Conservation (phyloP, 2,329 filamentous ascomycete species). For the Pyrenochaeta sp. region DNA sequence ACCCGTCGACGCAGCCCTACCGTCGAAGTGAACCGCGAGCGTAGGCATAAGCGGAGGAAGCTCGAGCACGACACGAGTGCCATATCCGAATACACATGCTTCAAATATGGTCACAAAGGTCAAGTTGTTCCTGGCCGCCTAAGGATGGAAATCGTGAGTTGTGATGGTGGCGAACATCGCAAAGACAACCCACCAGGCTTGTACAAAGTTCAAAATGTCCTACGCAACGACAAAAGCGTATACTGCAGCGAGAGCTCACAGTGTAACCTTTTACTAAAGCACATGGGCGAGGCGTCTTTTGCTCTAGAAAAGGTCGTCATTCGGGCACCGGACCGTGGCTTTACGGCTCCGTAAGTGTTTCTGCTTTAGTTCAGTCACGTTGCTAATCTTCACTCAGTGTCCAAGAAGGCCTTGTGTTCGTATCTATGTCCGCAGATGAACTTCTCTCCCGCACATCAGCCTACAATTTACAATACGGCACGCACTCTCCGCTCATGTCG, state of each 20-base stretch:
- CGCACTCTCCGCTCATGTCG: conserved; percentile 34
- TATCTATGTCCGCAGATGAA: conserved; percentile 84
- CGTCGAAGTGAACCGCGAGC: conserved; percentile 28
- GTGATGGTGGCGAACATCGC: conserved; percentile 78
- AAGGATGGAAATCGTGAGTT: conserved; percentile 87
- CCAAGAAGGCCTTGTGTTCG: conserved; percentile 90
- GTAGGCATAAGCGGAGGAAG: conserved; percentile 49
- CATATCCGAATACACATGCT: conserved; percentile 50
- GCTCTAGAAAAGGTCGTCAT: conserved; percentile 86
- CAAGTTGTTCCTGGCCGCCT: conserved; percentile 85
- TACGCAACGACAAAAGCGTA: conserved; percentile 81
- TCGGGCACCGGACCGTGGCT: conserved; percentile 81
- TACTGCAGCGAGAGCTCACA: conserved; percentile 90
- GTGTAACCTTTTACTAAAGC: conserved; percentile 86
- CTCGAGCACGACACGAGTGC: conserved; percentile 46
- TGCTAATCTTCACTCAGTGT: conserved; percentile 65
- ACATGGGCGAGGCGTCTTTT: conserved; percentile 82
- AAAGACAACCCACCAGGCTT: conserved; percentile 63
- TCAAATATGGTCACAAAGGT: conserved; percentile 85
- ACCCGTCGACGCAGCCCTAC: conserved; percentile 36
- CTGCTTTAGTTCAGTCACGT: conserved; percentile 8
- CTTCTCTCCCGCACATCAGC: conserved; percentile 75
- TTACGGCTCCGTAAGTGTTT: conserved; percentile 80
- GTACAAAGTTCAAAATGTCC: conserved; percentile 72
- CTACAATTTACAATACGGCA: conserved; percentile 73